These are phyloP conservation scores for Solanum ossicruentum DNA, from an alignment of 257 asterid species.

Conservation along the genomic window DNA sequence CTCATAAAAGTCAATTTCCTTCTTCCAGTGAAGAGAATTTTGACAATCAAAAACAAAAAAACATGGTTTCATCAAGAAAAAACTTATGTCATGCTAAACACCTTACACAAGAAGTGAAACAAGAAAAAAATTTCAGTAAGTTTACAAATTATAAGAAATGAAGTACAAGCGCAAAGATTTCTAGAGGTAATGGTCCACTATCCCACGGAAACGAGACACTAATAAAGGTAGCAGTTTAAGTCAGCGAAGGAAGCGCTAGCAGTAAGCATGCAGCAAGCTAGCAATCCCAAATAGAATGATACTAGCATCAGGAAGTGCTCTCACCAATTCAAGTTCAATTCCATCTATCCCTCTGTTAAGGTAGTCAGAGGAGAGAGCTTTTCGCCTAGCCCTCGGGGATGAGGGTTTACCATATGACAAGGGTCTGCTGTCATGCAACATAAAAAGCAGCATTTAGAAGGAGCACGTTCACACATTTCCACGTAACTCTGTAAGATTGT, in stretches of 20 bases:
- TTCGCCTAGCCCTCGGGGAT: conserved; percentile 25
- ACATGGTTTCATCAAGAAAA: not conserved
- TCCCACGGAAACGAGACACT: not conserved
- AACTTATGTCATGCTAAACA: not conserved
- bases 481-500: not conserved
- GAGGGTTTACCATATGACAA: conserved; percentile 34
- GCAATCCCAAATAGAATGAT: not conserved
- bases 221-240: not conserved
- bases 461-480: not conserved
- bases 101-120: not conserved
- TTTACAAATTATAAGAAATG: not conserved
- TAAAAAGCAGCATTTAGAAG: conserved; percentile 15
- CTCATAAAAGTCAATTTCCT: not conserved
- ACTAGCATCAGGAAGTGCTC: conserved; percentile 6
- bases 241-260: not conserved
- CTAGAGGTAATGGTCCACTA: not conserved
- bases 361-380: conserved; percentile 18
- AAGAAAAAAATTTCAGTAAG: not conserved
- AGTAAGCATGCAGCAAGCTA: not conserved
- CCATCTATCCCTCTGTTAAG: conserved; percentile 25
- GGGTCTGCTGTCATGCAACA: conserved; percentile 33
- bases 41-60: not conserved
- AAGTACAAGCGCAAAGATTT: not conserved
- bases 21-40: not conserved
- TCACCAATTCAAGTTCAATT: conserved; percentile 41